Conservation (phyloP, 1,139 yeast genomes). For the Geotrichum citri-aurantii region DNA sequence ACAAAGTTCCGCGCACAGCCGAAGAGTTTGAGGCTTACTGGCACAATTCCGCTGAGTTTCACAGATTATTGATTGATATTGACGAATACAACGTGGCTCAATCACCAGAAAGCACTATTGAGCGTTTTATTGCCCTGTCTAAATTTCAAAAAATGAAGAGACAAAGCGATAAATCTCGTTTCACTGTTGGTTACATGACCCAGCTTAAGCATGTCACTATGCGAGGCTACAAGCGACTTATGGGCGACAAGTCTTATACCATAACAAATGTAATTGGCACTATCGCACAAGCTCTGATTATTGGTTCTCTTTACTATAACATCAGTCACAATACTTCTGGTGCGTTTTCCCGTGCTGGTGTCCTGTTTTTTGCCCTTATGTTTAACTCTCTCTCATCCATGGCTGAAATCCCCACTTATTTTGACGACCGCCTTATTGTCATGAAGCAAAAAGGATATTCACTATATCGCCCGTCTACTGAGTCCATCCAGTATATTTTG, state of each 20-base stretch:
- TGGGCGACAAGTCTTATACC: conserved; percentile 51
- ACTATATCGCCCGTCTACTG: conserved; percentile 62
- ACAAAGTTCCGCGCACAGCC: conserved; percentile 51
- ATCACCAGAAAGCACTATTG: conserved; percentile 40
- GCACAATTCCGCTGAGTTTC: conserved; percentile 49
- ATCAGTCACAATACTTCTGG: conserved; percentile 45
- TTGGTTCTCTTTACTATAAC: conserved; percentile 52
- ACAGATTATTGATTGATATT: conserved; percentile 39
- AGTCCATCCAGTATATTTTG: conserved; percentile 53
- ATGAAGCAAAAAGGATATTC: conserved; percentile 60
- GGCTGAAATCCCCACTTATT: conserved; percentile 53
- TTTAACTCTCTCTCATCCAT: conserved; percentile 53
- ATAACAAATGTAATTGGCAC: conserved; percentile 47
- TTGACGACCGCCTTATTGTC: conserved; percentile 53
- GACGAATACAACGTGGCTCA: conserved; percentile 40
- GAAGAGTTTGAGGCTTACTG: conserved; percentile 53
- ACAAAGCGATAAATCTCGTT: conserved; percentile 44
- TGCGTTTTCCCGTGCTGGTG: conserved; percentile 53
- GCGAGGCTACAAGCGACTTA: conserved; percentile 52
- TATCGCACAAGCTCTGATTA: conserved; percentile 48
- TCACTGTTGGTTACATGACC: conserved; percentile 42
- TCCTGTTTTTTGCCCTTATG: conserved; percentile 51
- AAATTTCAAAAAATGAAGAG: conserved; percentile 43
- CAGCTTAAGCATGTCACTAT: conserved; percentile 43
- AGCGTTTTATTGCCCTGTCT: conserved; percentile 38